phyloP scores from a whole-genome alignment of 1,284 basidiomycete species.

The Naganishia albida region DNA sequence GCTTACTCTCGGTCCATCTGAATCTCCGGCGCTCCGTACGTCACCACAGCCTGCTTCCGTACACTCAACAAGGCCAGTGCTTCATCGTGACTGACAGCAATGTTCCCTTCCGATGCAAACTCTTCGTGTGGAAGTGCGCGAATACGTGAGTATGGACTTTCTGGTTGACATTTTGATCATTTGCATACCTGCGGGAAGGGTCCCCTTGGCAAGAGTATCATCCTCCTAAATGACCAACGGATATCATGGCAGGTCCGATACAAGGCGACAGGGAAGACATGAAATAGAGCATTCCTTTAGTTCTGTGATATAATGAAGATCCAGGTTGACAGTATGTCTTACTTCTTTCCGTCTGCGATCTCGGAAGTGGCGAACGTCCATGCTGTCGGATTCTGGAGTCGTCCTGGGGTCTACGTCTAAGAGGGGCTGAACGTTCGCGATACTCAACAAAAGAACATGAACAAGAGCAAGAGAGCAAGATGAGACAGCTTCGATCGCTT shows the following conservation, averaged over 20 bases:
- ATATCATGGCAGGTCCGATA: neutral
- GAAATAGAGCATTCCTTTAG: slow-evolving; percentile 19
- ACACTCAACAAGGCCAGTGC: slow-evolving; percentile 24
- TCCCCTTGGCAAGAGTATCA: slow-evolving; percentile 23
- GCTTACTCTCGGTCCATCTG: slow-evolving; percentile 27
- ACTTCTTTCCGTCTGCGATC: slow-evolving; percentile 29
- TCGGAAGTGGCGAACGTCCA: slow-evolving; percentile 27
- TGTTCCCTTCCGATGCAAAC: slow-evolving; percentile 28
- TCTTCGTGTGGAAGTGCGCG: slow-evolving; percentile 10
- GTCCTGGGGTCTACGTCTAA: too few relatives aligned
- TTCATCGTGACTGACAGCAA: slow-evolving; percentile 28
- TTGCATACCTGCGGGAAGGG: slow-evolving; percentile 25
- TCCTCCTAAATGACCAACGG: slow-evolving; percentile 11
- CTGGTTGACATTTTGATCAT: neutral
- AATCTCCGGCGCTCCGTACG: slow-evolving; percentile 19
- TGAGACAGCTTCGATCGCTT: neutral
- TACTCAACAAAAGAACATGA: neutral
- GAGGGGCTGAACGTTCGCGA: neutral
- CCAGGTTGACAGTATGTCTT: slow-evolving; percentile 1
- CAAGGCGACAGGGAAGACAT: neutral
- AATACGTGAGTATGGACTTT: neutral
- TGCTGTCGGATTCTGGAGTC: neutral
- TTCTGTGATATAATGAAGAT: neutral
- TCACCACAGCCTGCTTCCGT: slow-evolving; percentile 19
- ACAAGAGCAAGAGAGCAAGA: too few relatives aligned